Base-by-base conservation (phyloP, 305 asterid species). In the Fraxinus greggii region DNA sequence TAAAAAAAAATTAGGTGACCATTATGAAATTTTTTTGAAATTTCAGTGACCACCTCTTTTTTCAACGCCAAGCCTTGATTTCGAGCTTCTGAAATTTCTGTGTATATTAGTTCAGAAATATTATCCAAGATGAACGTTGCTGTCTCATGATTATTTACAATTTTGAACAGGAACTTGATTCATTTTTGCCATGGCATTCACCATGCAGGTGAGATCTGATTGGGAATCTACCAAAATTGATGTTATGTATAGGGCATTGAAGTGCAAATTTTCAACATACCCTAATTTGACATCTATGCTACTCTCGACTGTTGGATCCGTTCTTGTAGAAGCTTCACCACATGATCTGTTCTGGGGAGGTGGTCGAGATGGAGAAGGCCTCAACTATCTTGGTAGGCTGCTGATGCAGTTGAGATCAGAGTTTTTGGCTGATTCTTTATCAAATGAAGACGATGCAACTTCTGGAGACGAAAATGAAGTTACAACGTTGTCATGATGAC, bases 281-380 rank as follows among this genome's bases (percentile, higher is more conserved):
- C 95, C 97, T 1, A 81, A 92, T 81, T 82, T 96, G 70, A 87
- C 82, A 0, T 92, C 97, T 12, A 82, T 94, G 97, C 89, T 96
- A 81, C 88, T 91, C 29, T 90, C 95, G 9, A 96, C 97, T 5
- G 91, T 82, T 38, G 98, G 98, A 24, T 93, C 93, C 23, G 98
- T 94, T 78, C 93, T 96, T 1, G 98, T 96, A 59, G 99, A 96
- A 86, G 95, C 97, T 42, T 94, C 99, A 9, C 99, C 99, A 0
- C 98, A 94, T 83, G 98, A 96, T 84, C 91, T 92, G 80, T 96
- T 96, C 82, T 96, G 99, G 98, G 99, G 99, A 33, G 99, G 99
- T 38, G 98, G 99, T 19, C 92, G 99, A 76, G 98, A 96, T n/a
- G 98, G 98, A 10, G 99, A 96, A 89, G 99, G 99, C 59, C 92